Evolutionary conservation across 257 asterid genomes (phyloP), one percentile per base, ranked within the genome.

Genomic region (Lantana camara): DNA sequence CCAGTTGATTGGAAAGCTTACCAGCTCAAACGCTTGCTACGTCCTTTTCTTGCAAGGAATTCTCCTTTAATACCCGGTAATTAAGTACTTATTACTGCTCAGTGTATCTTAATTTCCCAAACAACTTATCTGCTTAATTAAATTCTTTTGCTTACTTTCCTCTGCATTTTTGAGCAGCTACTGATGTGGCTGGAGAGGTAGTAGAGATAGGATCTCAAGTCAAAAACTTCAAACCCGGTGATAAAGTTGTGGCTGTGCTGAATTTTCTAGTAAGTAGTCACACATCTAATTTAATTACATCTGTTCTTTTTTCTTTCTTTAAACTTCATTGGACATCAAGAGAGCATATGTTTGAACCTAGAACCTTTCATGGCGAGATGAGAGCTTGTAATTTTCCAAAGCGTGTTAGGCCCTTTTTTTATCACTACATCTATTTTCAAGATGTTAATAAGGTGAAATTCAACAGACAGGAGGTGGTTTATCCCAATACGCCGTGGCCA

Each of bases 161-260:
- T 44, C 9, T 35, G 40, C 7, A 35, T 35, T 10, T 5, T 35
- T 35, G 61, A 52, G 23, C 65, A 87, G 86, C 76, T 40, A 58
- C 75, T 51, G 91, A 85, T 68, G 88, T 85, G 52, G 83, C 86
- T 14, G 96, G 95, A 68, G 89, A 81, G 70, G 80, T 85, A 7
- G 74, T 79, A 13, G 89, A 81, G 71, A 66, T 76, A 22, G 95
- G 96, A 53, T 46, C 79, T 17, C 75, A 57, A 21, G 86, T 83
- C 20, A 60, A 69, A 44, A 75, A 66, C 44, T 75, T 85, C 80
- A 83, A 81, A 62, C 60, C 73, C 0, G 95, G 91, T 0, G 95
- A 88, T 66, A 79, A 77, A 79, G 91, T 88, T 55, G 87, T 83
- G 12, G 81, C 91, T 7, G 13, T 27, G 57, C 73, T 78, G 15